Base-by-base conservation (phyloP, 768 basidiomycete species). In the Tulasnella sp. region DNA sequence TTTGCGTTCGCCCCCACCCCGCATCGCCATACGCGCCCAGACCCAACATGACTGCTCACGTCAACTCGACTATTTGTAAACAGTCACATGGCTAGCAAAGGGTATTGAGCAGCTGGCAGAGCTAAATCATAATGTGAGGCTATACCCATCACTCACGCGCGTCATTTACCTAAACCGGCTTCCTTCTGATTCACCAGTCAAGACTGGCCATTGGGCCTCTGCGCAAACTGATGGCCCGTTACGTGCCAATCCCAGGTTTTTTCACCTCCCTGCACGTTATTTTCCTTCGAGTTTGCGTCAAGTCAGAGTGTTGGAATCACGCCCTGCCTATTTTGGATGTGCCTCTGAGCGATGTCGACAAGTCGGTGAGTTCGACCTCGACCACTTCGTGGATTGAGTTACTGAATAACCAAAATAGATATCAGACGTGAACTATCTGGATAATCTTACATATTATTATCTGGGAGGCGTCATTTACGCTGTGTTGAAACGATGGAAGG, bases 361-460 rank as follows among this genome's bases (percentile, higher is more conserved):
- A 85, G 2, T 80, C 82, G 0, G 80, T 79, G 26, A 44, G 77
- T 26, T 70, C 18, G n/a, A 26, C 18, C 70, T 67, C 69, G 20
- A 20, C 20, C 20, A 9, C 29, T 61, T 20, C 39, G 15, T 29
- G 9, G 37, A 20, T 9, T 18, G 16, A 11, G 0, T 57, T 10
- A 57, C 83, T 88, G n/a, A 61, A 26, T n/a, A 13, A 4, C 89
- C 89, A 2, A 78, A 80, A n/a, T 73, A 79, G 78, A 76, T 80
- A 16, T 83, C 79, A 9, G 92, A 94, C 79, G 85, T 96, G 75
- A 84, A 83, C 42, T 95, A 94, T 84, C 90, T 88, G 80, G 95
- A 96, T 83, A 92, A 92, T 81, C 87, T 97, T 32, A 84, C 88
- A n/a, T 95, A 95, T 82, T 93, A 96, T 85, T 95, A 95, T 83